phyloP scores from a whole-genome alignment of 441 rosid genomes.

The Pelargonium australe region DNA sequence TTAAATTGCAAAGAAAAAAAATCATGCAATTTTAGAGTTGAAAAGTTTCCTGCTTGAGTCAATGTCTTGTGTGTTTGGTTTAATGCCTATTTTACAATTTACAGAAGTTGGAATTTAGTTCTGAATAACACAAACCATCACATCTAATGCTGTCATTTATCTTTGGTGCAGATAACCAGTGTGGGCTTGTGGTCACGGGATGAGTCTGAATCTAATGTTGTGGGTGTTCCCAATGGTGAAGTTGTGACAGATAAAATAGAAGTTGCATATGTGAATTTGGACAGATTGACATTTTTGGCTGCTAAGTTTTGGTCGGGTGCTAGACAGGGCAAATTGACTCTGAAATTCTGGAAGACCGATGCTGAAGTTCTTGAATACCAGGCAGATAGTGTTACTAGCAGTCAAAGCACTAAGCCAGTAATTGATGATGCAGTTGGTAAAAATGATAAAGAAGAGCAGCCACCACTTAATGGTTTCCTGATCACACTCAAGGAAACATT shows the following conservation, averaged over 20 bases:
- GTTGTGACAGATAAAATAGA: constrained; percentile 25
- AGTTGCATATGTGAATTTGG: constrained; percentile 39
- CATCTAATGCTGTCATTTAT: constrained; percentile 12
- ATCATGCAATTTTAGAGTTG: not conserved
- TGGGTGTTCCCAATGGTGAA: constrained; percentile 30
- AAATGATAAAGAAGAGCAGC: constrained; percentile 51
- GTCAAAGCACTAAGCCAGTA: constrained; percentile 33
- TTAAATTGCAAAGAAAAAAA: not conserved
- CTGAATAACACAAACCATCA: not conserved
- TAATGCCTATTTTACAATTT: not conserved
- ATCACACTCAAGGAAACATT: constrained; percentile 68
- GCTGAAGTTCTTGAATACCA: constrained; percentile 38
- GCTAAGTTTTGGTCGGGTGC: constrained; percentile 47
- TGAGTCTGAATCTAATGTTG: constrained; percentile 35
- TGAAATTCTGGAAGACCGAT: constrained; percentile 49
- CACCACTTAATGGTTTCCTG: constrained; percentile 47
- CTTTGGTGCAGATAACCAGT: constrained; percentile 64
- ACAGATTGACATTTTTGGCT: constrained; percentile 35
- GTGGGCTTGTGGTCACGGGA: constrained; percentile 80
- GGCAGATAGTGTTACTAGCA: constrained; percentile 39
- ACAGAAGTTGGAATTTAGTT: not conserved
- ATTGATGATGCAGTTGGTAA: constrained; percentile 36
- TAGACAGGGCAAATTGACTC: constrained; percentile 36
- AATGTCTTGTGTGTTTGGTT: not conserved
- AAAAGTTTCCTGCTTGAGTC: not conserved